Evolutionary conservation across 495 filamentous ascomycete genomes (phyloP), one percentile per base, ranked within the genome.

Genomic region (Penicillium simplicissimum): DNA sequence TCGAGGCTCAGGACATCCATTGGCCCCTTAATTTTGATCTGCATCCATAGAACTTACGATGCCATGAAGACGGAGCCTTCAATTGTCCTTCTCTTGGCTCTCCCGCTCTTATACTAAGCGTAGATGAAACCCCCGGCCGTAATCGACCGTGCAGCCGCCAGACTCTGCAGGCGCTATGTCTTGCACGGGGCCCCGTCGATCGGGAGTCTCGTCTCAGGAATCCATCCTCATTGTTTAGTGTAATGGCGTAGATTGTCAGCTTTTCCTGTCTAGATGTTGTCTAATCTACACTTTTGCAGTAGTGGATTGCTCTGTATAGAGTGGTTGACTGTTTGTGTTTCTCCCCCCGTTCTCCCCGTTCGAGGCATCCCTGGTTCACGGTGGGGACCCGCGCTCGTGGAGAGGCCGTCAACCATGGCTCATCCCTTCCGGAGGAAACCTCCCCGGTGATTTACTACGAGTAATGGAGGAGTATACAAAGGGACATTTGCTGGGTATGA

Each of bases 101-200:
- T 43, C 28, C 21, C 37, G n/a, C 25, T 52, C 48, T 40, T 8
- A 23, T 36, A 28, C 43, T 52, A 25, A 51, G 31, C 47, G 19
- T 21, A 51, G 57, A 10, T 31, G 33, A 38, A 52, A 55, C 35
- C 37, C 23, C 53, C 34, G 35, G 40, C 49, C 57, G 60, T 59
- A 67, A 67, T 67, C 65, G 65, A 67, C 65, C 31, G 65, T 64
- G 65, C 65, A 67, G 65, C 65, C 61, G 65, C 62, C 64, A 60
- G 60, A 60, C 64, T 59, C 57, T 59, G 57, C 57, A 59, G 57
- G 57, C 57, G 48, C 49, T 59, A 59, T 59, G 57, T 59, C 66
- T 70, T 70, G 55, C 67, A 60, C 58, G 63, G 63, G 58, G 48
- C 60, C 28, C 55, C 52, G 58, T 57, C 62, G 62, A 64, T 64